These are phyloP conservation scores for Syzygium malaccense DNA, from an alignment of 441 rosid species.

Conservation along the genomic window DNA sequence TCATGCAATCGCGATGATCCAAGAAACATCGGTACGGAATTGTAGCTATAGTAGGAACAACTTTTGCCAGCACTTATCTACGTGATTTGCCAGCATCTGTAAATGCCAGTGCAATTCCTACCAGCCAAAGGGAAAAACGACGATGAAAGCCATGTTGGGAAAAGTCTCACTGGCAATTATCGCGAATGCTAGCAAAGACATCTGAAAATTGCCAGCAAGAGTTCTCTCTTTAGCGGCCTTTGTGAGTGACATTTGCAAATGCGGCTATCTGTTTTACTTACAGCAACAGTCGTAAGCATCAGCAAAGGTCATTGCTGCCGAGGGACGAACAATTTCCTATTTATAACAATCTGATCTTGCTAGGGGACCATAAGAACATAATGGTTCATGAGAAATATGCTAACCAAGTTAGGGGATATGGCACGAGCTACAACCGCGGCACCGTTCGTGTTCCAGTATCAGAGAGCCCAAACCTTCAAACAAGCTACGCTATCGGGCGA, in stretches of 20 bases:
- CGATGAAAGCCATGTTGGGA: neutral
- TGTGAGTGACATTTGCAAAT: neutral
- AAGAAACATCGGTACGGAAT: neutral
- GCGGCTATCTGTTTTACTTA: neutral
- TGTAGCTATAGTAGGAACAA: neutral
- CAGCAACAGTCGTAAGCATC: neutral
- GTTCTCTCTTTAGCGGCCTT: neutral
- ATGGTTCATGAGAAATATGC: neutral
- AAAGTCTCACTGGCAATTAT: neutral
- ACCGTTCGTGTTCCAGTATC: neutral
- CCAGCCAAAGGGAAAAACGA: neutral
- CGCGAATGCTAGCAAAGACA: neutral
- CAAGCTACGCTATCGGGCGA: neutral
- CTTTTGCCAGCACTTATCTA: neutral
- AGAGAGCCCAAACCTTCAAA: neutral
- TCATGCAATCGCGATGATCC: neutral
- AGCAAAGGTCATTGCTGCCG: neutral
- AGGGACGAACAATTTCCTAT: neutral
- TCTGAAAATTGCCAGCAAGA: neutral
- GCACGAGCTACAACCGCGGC: neutral
- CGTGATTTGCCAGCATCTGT: neutral
- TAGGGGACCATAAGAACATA: neutral
- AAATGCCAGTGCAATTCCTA: neutral
- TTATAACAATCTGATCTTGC: no score
- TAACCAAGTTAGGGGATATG: neutral